These are phyloP conservation scores for Termitomyces sp. DNA, from an alignment of 768 basidiomycete species.

Conservation along the genomic window DNA sequence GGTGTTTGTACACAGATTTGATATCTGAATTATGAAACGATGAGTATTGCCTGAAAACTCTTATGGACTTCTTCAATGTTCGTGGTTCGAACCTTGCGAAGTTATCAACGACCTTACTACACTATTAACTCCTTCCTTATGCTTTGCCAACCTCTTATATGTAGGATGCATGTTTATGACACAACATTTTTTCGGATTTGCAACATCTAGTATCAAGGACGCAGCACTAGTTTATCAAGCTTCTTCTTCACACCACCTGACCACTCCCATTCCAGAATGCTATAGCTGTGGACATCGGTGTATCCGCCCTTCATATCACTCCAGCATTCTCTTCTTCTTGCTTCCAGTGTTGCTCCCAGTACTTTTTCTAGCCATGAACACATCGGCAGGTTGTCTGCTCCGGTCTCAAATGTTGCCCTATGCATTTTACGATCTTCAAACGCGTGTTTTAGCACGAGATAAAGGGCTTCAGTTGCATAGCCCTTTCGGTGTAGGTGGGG, in stretches of 20 bases:
- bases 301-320: slow-evolving; percentile 27
- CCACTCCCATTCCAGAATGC: slow-evolving; percentile 41
- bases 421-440: slow-evolving; percentile 39
- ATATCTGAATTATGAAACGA: slow-evolving; percentile 33
- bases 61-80: neutral
- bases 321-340: slow-evolving; percentile 35
- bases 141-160: neutral
- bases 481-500: slow-evolving; percentile 32
- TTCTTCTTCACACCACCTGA: slow-evolving; percentile 24
- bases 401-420: slow-evolving; percentile 36
- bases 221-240: slow-evolving; percentile 19
- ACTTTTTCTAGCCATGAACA: slow-evolving; percentile 39
- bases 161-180: neutral
- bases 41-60: neutral
- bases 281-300: slow-evolving; percentile 34
- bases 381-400: slow-evolving; percentile 37
- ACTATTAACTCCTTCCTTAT: neutral
- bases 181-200: neutral
- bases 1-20: slow-evolving; percentile 50
- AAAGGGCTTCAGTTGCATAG: slow-evolving; percentile 39
- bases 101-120: neutral
- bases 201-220: neutral
- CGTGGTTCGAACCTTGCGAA: neutral
- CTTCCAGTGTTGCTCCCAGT: slow-evolving; percentile 33
- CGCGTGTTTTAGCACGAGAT: slow-evolving; percentile 30